Evolutionary conservation across 2,329 filamentous ascomycete species (phyloP).

Genomic region (Fusarium devonianum): DNA sequence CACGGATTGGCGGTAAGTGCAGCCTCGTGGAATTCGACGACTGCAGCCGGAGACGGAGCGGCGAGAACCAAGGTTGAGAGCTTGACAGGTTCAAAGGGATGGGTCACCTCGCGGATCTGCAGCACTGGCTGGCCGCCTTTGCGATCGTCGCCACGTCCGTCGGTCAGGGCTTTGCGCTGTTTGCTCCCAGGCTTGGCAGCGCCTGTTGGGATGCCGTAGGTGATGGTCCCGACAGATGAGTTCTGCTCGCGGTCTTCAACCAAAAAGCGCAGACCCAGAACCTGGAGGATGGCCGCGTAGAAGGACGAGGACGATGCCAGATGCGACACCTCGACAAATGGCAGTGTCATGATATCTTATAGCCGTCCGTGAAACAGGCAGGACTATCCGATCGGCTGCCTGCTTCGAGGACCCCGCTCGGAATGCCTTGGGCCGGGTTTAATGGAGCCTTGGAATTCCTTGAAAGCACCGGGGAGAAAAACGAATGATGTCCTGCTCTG

Average conservation of each 20-base stretch:
- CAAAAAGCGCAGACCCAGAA: slow-evolving; percentile 74
- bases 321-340: slow-evolving; percentile 72
- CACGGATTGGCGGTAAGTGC: slow-evolving; percentile 67
- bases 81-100: slow-evolving; percentile 50
- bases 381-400: slow-evolving; percentile 32
- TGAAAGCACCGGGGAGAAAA: slow-evolving; percentile 14
- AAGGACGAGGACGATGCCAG: slow-evolving; percentile 83
- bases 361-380: slow-evolving; percentile 25
- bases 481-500: slow-evolving; percentile 17
- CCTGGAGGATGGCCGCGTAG: slow-evolving; percentile 80
- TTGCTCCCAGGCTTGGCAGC: slow-evolving; percentile 26
- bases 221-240: slow-evolving; percentile 47
- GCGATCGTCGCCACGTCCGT: slow-evolving; percentile 34
- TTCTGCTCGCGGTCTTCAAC: slow-evolving; percentile 34
- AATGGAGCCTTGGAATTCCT: slow-evolving; percentile 22
- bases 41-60: slow-evolving; percentile 69
- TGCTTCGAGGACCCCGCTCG: slow-evolving; percentile 34
- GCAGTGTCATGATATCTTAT: slow-evolving; percentile 50
- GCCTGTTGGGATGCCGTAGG: slow-evolving; percentile 49
- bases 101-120: slow-evolving; percentile 54
- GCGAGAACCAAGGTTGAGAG: slow-evolving; percentile 68
- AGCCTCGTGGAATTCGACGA: slow-evolving; percentile 74
- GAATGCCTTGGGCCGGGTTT: slow-evolving; percentile 30
- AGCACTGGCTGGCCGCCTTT: slow-evolving; percentile 47
- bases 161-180: slow-evolving; percentile 25